These are phyloP conservation scores for Lactarius deliciosus DNA, from an alignment of 768 basidiomycete species.

Conservation along the genomic window DNA sequence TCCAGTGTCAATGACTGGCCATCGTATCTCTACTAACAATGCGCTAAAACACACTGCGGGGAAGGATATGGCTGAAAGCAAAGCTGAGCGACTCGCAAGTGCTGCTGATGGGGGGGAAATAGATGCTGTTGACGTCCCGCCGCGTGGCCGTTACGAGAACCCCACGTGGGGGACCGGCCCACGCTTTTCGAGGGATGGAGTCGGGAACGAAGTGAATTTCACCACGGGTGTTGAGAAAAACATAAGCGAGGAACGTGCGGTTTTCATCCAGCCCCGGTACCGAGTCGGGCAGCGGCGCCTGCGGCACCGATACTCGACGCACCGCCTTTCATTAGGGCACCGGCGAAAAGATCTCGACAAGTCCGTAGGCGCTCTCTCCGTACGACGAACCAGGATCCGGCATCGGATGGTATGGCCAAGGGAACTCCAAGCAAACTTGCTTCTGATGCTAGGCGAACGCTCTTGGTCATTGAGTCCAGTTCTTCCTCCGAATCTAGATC, in stretches of 20 bases:
- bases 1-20: not conserved
- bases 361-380: constrained; percentile 61
- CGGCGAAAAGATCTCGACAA: constrained; percentile 37
- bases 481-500: constrained; percentile 85
- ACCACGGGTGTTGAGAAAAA: not conserved
- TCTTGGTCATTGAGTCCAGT: constrained; percentile 68
- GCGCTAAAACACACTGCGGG: not conserved
- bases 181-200: not conserved
- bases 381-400: constrained; percentile 79
- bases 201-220: not conserved
- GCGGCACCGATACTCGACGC: constrained; percentile 31
- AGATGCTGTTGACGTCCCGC: not conserved
- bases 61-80: not conserved
- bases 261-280: constrained; percentile 23
- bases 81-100: not conserved
- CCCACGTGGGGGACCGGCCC: not conserved
- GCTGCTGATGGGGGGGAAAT: not conserved
- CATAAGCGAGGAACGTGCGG: not conserved
- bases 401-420: constrained; percentile 70
- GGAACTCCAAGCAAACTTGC: constrained; percentile 63
- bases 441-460: constrained; percentile 54
- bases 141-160: not conserved
- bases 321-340: constrained; percentile 34
- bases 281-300: constrained; percentile 27
- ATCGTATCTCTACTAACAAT: not conserved